A percentile compares a stretch with the other conserved stretches of the same genome.
Conservation (phyloP, 129 eudicot genomes). For the Saussurea involucrata region DNA sequence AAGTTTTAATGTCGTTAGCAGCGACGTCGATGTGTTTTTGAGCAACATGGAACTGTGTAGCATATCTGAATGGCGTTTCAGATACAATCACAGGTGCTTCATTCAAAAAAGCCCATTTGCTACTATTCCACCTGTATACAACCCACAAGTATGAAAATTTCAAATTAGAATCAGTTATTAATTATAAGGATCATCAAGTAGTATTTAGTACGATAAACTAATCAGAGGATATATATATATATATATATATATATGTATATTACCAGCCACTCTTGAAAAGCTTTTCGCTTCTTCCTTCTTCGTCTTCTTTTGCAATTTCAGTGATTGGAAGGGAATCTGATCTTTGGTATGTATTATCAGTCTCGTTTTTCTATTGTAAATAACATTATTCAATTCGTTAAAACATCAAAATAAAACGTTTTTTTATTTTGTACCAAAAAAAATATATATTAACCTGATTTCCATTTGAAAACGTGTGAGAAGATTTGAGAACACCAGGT, state of each 20-base stretch:
- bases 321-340: conserved; percentile 40
- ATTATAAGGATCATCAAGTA: not conserved
- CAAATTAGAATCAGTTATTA: not conserved
- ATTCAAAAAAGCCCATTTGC: conserved; percentile 74
- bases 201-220: not conserved
- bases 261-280: conserved; percentile 64
- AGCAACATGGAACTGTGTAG: conserved; percentile 60
- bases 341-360: conserved; percentile 20
- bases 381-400: not conserved
- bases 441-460: conserved; percentile 50
- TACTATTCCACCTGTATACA: conserved; percentile 65
- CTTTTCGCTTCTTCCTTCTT: conserved; percentile 28
- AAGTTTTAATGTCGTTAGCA: conserved; percentile 14
- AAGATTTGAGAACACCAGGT: conserved; percentile 27
- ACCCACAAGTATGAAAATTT: not conserved
- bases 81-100: conserved; percentile 70
- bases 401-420: no score
- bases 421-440: no score
- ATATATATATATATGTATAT: not conserved
- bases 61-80: conserved; percentile 45
- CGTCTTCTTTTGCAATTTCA: conserved; percentile 11
- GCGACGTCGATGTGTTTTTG: conserved; percentile 3
- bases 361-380: conserved; percentile 21
- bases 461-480: conserved; percentile 25
- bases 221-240: not conserved